Base-by-base conservation (phyloP, 2,329 filamentous ascomycete species). In the Amesomyces nigricolor region DNA sequence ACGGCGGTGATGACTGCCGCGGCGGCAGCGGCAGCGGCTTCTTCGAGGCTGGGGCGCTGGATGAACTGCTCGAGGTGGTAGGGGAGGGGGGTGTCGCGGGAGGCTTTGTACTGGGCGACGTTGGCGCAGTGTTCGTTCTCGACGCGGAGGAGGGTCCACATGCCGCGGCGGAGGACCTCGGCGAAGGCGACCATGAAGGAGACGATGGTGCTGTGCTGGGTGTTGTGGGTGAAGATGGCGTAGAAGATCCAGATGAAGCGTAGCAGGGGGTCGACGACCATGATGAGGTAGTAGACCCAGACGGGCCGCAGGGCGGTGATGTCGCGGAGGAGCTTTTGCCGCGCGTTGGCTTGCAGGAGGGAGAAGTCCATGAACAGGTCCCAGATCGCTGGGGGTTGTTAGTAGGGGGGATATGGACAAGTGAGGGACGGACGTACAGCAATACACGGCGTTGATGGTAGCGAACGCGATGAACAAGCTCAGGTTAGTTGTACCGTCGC, bases 111-210 rank as follows among this genome's bases (percentile, higher is more conserved):
- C 62, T 89, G 85, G 16, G 85, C 82, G 2, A 99, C 92, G 64
- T 96, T 96, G 53, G 87, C 86, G 72, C 91, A 96, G 72, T 99
- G 94, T 66, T 99, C 94, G 70, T 99, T 99, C 71, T 99, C 94
- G 26, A 99, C 91, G 40, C 94, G 89, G 69, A 99, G 88, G 4
- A 97, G 76, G 0, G 87, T 86, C 94, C 94, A 99, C 67, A 96
- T 83, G 58, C 90, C 91, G 67, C 94, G 78, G 32, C 94, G 83
- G n/a, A 82, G 78, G 19, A 95, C 83, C 69, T 99, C 94, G 8
- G 86, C 82, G 3, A 96, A 73, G 1, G 82, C 79, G 14, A 96
- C 82, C 30, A 88, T 63, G 70, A 97, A 97, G 1, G 89, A 91
- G 5, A 91, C 80, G 2, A 91, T 69, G 3, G 88, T 88, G 1